Conservation (phyloP, 345 rosid species). For the Pistacia integerrima region DNA sequence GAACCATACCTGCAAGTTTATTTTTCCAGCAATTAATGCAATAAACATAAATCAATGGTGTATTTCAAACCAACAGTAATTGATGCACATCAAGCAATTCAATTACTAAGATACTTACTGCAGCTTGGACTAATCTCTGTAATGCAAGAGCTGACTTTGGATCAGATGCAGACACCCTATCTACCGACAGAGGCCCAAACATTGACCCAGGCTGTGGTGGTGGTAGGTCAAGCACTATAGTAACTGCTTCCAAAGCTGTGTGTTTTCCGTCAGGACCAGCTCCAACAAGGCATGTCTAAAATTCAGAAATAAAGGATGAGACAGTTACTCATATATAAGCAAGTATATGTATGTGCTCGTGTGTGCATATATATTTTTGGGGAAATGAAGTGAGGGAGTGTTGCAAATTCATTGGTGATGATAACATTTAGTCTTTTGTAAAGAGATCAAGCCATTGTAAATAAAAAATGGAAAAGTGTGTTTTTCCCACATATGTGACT, state of each 20-base stretch:
- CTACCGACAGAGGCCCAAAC: slow-evolving; percentile 84
- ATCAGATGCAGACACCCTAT: slow-evolving; percentile 94
- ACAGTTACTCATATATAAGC: slow-evolving; percentile 1
- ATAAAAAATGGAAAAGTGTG: neutral
- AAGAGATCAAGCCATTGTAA: neutral
- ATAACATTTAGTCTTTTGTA: neutral
- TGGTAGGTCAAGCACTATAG: slow-evolving; percentile 95
- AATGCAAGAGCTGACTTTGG: slow-evolving; percentile 97
- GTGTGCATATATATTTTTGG: neutral
- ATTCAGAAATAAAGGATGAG: slow-evolving; percentile 16
- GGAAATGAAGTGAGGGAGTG: neutral
- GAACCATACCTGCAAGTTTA: slow-evolving; percentile 86
- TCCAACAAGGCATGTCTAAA: slow-evolving; percentile 96
- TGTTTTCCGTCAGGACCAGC: slow-evolving; percentile 99
- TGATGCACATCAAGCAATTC: slow-evolving; percentile 1
- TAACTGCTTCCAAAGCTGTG: slow-evolving; percentile 98
- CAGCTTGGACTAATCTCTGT: slow-evolving; percentile 98
- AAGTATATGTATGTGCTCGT: neutral
- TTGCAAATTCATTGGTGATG: neutral
- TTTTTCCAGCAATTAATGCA: slow-evolving; percentile 7
- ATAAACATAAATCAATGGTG: neutral
- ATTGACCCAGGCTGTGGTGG: slow-evolving; percentile 99
- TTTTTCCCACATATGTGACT: neutral
- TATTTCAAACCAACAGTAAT: neutral
- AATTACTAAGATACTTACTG: slow-evolving; percentile 59